A percentile compares a stretch with the other conserved stretches of the same genome.
phyloP scores from a whole-genome alignment of 495 filamentous ascomycete species.

The Hamigera avellanea region DNA sequence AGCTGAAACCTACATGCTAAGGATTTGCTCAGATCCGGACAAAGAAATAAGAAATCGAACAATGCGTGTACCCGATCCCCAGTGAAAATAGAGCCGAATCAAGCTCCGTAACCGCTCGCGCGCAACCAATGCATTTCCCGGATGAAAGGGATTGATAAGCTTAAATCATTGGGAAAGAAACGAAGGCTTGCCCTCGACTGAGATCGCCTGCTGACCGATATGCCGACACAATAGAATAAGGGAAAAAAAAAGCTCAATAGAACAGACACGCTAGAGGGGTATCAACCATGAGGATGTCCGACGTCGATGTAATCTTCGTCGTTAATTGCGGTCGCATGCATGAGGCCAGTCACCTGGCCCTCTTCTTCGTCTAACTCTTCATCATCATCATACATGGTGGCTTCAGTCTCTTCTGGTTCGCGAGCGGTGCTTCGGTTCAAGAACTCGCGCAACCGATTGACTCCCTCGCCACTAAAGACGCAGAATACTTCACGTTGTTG shows the following conservation, averaged over 20 bases:
- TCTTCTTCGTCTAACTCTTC: constrained; percentile 43
- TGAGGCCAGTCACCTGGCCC: constrained; percentile 42
- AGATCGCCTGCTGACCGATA: background rate
- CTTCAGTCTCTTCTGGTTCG: constrained; percentile 29
- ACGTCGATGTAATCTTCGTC: constrained; percentile 40
- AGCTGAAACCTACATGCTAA: too few relatives aligned
- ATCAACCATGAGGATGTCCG: constrained; percentile 30
- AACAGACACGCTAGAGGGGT: constrained; percentile 15
- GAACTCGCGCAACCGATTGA: constrained; percentile 61
- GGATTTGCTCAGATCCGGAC: background rate
- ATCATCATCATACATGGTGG: constrained; percentile 45
- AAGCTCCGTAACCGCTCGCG: constrained; percentile 12
- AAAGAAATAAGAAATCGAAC: background rate
- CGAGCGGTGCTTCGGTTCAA: constrained; percentile 43
- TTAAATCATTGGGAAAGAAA: constrained; percentile 20
- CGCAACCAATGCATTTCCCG: constrained; percentile 26
- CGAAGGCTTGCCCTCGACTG: constrained; percentile 1
- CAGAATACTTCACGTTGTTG: constrained; percentile 94
- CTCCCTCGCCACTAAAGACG: constrained; percentile 87
- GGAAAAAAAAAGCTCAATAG: constrained; percentile 8
- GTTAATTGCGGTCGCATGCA: constrained; percentile 40
- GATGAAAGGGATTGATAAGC: constrained; percentile 12
- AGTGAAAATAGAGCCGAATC: constrained; percentile 7
- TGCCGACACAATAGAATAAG: constrained; percentile 5
- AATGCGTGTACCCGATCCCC: constrained; percentile 9